Base-by-base conservation (phyloP, 768 basidiomycete species). In the Cystobasidium ongulense region DNA sequence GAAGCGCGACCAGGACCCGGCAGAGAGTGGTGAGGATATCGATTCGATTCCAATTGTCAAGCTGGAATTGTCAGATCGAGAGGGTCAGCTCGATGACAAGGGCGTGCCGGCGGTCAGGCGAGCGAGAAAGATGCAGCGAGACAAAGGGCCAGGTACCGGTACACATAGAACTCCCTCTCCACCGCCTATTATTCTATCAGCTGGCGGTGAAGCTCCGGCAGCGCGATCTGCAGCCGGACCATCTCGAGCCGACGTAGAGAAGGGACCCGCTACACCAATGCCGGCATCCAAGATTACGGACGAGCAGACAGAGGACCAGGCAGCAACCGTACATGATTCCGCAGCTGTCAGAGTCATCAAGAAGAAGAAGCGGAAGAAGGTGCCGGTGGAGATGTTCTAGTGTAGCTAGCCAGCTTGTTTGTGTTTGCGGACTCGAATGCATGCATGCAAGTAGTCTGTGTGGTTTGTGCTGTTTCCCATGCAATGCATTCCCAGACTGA, bases 1-100 rank as follows among this genome's bases (percentile, higher is more conserved):
- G 68, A 27, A 11, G 81, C 76, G 79, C 78, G 21, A 85, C 84
- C 77, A 81, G 80, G 76, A 82, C 81, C 84, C 82, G 25, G 39
- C 2, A 65, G 83, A 88, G 75, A 86, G 86, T 46, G 90, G 92
- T 75, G 92, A 98, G 15, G 91, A 96, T 78, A 76, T 96, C n/a
- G 92, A 96, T 77, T 86, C 88, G 10, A 97, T 98, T 81, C 94
- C 95, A 0, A 87, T 99, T 27, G 91, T 97, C 35, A 86, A 84
- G 74, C 82, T 98, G 57, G 90, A 95, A 50, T 71, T 82, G 27
- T 76, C 76, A 65, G 39, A 71, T 31, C 23, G 38, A 5, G 64
- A 43, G 7, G 39, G 25, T 38, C 7, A 35, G 15, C 8, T 10
- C 29, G 15, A 35, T 36, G 7, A 23, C 31, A 21, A 10, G 21